Evolutionary conservation across 208 protist species (phyloP), one percentile per base, ranked within the genome.

Genomic region (Acanthamoeba castellanii): DNA sequence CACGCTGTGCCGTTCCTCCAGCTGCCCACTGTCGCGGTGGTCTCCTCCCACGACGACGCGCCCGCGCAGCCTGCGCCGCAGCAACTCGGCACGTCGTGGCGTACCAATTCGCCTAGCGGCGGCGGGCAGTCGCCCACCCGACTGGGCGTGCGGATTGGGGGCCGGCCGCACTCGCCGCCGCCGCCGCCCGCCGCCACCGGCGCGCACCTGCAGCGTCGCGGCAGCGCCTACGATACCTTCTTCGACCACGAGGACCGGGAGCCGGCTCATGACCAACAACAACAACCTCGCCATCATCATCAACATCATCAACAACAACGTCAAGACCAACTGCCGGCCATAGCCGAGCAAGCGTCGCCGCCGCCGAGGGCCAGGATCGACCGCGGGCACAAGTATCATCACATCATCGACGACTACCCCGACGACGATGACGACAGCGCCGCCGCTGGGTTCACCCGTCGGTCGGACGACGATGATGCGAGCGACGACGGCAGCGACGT

Each of bases 211-310:
- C 16, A 9, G 22, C 61, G 61, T 6, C 70, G 37, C 70, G 70
- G 70, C n/a, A 78, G 70, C 70, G 70, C 70, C 70, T 78, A 78
- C 70, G 70, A 78, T 11, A 45, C 70, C n/a, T 78, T 78, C 70
- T 78, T 78, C 32, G 70, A 78, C 3, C 13, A 32, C 8, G 70
- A 78, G 70, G 70, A 78, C 34, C 32, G 27, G 70, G 70, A 78
- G 30, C 34, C 30, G 14, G 16, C 16, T 5, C 70, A 78, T 18
- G 6, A 47, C 25, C 70, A 78, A 9, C 61, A 68, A n/a, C 22
- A 22, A 6, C 61, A 68, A 7, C 61, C 7, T 7, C 7, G 1
- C 11, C 59, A 22, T 9, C 61, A 68, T 13, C 55, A 13, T 13
- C 20, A 13, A 22, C 55, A 61, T 13, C 16, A 13, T 2, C 55